These are phyloP conservation scores for Saccharum hybrid DNA, from an alignment of 202 grass and related monocot species.

Conservation along the genomic window DNA sequence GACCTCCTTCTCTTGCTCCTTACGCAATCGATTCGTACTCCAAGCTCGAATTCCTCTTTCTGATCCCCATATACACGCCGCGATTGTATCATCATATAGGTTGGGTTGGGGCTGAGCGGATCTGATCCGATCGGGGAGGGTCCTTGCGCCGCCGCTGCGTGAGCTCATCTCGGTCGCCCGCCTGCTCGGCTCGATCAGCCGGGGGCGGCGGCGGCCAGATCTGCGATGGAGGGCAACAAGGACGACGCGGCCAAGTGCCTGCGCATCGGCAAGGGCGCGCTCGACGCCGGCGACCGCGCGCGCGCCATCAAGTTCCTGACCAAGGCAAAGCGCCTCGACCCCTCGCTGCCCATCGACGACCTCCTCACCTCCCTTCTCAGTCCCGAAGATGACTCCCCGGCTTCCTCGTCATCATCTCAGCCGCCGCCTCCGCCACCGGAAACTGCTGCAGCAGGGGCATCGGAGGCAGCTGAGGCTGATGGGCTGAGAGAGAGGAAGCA, in stretches of 20 bases:
- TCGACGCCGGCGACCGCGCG: constrained; percentile 62
- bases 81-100: constrained; percentile 39
- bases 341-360: constrained; percentile 71
- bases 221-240: constrained; percentile 94
- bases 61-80: neutral
- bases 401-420: constrained; percentile 51
- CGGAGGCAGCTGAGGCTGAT: constrained; percentile 34
- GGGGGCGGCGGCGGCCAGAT: constrained; percentile 29
- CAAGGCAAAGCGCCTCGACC: constrained; percentile 96
- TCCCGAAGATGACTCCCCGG: constrained; percentile 30
- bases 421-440: constrained; percentile 20
- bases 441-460: neutral
- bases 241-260: constrained; percentile 92
- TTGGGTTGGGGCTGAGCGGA: constrained; percentile 29
- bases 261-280: constrained; percentile 77
- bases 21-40: neutral
- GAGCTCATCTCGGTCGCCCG: neutral
- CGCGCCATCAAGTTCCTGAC: constrained; percentile 85
- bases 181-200: constrained; percentile 3
- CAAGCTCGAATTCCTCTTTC: neutral
- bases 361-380: constrained; percentile 63
- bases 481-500: constrained; percentile 53
- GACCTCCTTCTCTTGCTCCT: neutral
- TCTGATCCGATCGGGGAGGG: constrained; percentile 41
- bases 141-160: constrained; percentile 7